Conservation (phyloP, 2,329 filamentous ascomycete genomes). For the Cercospora janseana region DNA sequence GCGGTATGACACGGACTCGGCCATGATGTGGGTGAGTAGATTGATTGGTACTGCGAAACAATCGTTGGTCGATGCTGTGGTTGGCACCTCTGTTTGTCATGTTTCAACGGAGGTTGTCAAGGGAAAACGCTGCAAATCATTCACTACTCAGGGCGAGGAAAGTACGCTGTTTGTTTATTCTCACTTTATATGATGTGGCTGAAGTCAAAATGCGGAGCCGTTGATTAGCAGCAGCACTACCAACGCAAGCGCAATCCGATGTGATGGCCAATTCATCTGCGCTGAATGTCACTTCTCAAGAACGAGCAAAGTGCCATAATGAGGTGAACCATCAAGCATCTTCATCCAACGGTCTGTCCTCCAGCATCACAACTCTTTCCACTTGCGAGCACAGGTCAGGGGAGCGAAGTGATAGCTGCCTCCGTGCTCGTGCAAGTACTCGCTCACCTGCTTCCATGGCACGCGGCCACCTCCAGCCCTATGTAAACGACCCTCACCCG, state of each 20-base stretch:
- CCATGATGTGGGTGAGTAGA: slow-evolving; percentile 14
- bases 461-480: slow-evolving; percentile 34
- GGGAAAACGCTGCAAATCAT: no score
- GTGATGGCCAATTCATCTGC: background rate
- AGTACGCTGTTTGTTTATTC: background rate
- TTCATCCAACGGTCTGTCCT: background rate
- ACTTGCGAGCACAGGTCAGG: slow-evolving; percentile 63
- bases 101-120: no score
- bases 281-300: no score
- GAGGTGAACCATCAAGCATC: no score
- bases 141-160: no score
- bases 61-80: background rate
- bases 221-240: background rate
- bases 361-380: slow-evolving; percentile 47
- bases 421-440: slow-evolving; percentile 53
- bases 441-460: slow-evolving; percentile 59
- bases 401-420: slow-evolving; percentile 61
- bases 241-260: background rate
- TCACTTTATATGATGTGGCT: slow-evolving; percentile 1
- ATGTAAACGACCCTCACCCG: slow-evolving; percentile 4
- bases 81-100: no score
- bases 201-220: background rate
- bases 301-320: no score
- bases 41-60: background rate
- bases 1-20: slow-evolving; percentile 17